Percentiles rank a stretch among this genome's conserved stretches.
Evolutionary conservation across 305 asterid species (phyloP).

Genomic region (Fraxinus sp.): DNA sequence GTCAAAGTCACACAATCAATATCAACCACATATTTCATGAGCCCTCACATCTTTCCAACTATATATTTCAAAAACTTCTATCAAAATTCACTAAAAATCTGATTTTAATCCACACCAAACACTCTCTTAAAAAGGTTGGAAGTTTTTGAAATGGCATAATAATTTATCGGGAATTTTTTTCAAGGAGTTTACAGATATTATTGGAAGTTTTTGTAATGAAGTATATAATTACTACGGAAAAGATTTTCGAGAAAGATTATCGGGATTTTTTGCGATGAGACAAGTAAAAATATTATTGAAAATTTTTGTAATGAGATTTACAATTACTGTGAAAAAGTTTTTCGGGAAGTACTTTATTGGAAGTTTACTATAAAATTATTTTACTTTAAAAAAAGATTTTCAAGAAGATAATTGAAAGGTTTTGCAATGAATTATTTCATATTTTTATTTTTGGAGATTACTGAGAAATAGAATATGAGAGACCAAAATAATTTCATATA

Average conservation of each 20-base stretch:
- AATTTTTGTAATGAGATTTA: neutral
- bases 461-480: neutral
- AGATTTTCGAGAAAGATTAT: neutral
- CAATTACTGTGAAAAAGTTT: neutral
- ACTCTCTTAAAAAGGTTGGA: too few relatives aligned
- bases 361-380: too few relatives aligned
- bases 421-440: neutral
- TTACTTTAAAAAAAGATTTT: too few relatives aligned
- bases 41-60: too few relatives aligned
- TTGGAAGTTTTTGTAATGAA: neutral
- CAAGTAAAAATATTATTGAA: neutral
- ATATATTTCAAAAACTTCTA: too few relatives aligned
- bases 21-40: too few relatives aligned
- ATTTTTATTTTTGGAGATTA: too few relatives aligned
- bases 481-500: neutral
- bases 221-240: neutral
- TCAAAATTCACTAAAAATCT: too few relatives aligned
- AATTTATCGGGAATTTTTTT: too few relatives aligned
- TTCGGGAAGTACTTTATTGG: neutral
- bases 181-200: neutral
- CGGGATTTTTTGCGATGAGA: neutral
- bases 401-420: neutral
- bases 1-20: too few relatives aligned
- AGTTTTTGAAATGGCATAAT: neutral
- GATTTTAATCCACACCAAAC: too few relatives aligned